Evolutionary conservation across 257 asterid genomes (phyloP).

Genomic region (Lavandula angustifolia): DNA sequence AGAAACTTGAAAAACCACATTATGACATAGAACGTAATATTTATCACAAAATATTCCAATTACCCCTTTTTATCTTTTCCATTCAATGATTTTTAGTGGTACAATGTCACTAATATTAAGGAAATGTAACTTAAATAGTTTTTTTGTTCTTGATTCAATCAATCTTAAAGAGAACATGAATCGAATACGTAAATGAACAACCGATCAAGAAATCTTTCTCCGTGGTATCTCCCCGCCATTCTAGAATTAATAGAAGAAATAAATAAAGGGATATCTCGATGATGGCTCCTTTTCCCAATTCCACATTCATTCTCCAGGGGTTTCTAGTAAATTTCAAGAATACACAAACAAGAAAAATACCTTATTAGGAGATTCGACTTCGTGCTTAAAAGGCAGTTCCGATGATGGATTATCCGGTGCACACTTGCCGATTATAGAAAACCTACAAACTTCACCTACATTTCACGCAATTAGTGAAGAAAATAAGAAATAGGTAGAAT

Average conservation of each 20-base stretch:
- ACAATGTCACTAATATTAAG: background rate
- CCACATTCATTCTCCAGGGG: background rate
- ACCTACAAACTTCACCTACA: conserved; percentile 46
- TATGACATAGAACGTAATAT: conserved; percentile 5
- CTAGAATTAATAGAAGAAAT: no score
- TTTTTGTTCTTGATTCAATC: no score
- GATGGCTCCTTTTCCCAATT: background rate
- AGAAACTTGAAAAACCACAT: background rate
- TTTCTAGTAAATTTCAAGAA: background rate
- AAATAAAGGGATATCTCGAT: conserved; percentile 2
- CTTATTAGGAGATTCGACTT: conserved; percentile 40
- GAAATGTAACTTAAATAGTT: background rate
- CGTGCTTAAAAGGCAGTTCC: conserved; percentile 37
- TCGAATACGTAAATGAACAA: no score
- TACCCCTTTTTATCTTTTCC: background rate
- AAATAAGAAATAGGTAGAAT: background rate
- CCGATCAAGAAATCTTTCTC: no score
- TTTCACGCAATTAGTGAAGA: conserved; percentile 13
- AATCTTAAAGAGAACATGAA: no score
- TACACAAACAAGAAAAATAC: conserved; percentile 35
- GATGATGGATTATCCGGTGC: conserved; percentile 39
- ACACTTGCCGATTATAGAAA: conserved; percentile 36
- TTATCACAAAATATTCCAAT: background rate
- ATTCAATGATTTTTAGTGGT: background rate
- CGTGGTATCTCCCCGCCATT: no score